These are phyloP conservation scores for Cyclanthera cordifolia DNA, from an alignment of 306 rosid species.

Conservation along the genomic window DNA sequence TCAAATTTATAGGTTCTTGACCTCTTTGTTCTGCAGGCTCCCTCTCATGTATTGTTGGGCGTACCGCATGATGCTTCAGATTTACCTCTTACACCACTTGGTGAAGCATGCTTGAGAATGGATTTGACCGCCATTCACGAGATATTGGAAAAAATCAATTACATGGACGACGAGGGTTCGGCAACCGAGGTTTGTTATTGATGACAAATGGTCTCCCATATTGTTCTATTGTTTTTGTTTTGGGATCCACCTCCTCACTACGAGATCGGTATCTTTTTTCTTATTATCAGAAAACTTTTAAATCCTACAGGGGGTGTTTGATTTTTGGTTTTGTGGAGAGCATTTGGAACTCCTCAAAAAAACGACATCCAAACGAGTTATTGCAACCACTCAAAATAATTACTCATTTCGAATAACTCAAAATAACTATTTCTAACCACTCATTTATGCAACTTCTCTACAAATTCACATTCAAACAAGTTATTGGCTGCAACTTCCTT, in stretches of 20 bases:
- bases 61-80: conserved; percentile 45
- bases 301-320: too few relatives aligned
- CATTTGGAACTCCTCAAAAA: too few relatives aligned
- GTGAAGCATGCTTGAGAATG: conserved; percentile 70
- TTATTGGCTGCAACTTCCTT: too few relatives aligned
- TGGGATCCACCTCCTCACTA: not conserved
- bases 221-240: not conserved
- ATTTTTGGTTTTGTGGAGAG: too few relatives aligned
- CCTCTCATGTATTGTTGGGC: conserved; percentile 79
- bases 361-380: too few relatives aligned
- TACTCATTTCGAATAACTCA: too few relatives aligned
- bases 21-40: conserved; percentile 43
- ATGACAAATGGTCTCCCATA: not conserved
- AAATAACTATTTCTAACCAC: too few relatives aligned
- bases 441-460: too few relatives aligned
- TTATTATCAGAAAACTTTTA: not conserved
- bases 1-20: not conserved
- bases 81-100: conserved; percentile 60
- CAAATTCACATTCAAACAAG: too few relatives aligned
- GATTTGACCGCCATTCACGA: conserved; percentile 85
- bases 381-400: too few relatives aligned
- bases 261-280: not conserved
- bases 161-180: conserved; percentile 90
- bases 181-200: conserved; percentile 64
- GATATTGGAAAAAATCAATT: conserved; percentile 70